Percentiles rank a stretch among this genome's conserved stretches.
Evolutionary conservation across 495 filamentous ascomycete species (phyloP).

Genomic region (Xylaria scruposa): DNA sequence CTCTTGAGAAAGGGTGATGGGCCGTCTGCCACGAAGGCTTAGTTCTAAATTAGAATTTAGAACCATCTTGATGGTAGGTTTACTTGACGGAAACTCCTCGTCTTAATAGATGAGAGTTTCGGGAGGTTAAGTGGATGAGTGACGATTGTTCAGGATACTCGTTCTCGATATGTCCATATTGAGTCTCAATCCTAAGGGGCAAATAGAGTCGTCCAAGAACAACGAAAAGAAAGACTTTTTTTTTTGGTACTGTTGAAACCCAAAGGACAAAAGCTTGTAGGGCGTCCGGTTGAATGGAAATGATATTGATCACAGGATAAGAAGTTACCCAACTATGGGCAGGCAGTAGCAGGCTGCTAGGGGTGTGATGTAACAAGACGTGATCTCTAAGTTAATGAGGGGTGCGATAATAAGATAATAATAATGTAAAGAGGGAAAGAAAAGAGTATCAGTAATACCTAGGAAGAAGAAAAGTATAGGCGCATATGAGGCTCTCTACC

Average conservation of each 20-base stretch:
- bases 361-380: neutral
- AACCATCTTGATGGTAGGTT: neutral
- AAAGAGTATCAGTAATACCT: neutral
- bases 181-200: neutral
- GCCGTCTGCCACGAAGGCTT: neutral
- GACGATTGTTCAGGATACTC: neutral
- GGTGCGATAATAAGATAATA: neutral
- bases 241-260: neutral
- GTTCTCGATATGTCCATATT: constrained; percentile 5
- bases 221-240: neutral
- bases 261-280: neutral
- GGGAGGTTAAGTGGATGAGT: neutral
- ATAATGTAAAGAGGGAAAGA: neutral
- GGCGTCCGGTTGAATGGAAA: neutral
- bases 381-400: neutral
- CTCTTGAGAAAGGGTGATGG: neutral
- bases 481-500: neutral
- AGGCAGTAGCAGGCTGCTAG: neutral
- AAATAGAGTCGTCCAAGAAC: neutral
- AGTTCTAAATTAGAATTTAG: neutral
- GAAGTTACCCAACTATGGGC: neutral
- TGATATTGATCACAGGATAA: neutral
- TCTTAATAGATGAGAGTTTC: neutral
- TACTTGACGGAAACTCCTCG: neutral
- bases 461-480: neutral